Base-by-base conservation (phyloP, 1,284 basidiomycete genomes). In the Sanghuangporus sanghuang region DNA sequence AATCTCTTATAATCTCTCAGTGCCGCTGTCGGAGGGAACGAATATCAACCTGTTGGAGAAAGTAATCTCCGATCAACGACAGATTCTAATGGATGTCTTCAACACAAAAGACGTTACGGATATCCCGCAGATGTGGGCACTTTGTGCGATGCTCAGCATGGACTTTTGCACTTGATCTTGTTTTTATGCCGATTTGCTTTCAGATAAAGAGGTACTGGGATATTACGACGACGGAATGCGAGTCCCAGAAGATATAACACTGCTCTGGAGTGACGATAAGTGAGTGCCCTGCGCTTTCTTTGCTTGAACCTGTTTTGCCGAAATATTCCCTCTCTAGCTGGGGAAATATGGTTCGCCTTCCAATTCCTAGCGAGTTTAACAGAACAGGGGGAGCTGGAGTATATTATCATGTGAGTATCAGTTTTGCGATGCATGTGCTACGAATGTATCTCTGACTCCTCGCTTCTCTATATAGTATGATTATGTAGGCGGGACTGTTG, bases 221-320 rank as follows among this genome's bases (percentile, higher is more conserved):
- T 89, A 87, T 71, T 89, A 85, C 69, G 83, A 85, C 55, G 77
- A 83, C 64, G 85, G 85, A 2, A 75, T 87, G 74, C 73, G 75
- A 23, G 79, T 83, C 7, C 80, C 81, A 0, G 84, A 85, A 57
- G 82, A 84, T 68, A 77, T 86, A 21, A 81, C 81, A 9, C 72
- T 86, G 8, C 73, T 87, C 27, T 87, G 85, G 85, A 74, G 82
- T 1, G 85, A 86, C 65, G 85, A 86, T 69, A 85, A 85, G 83
- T 84, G 57, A 52, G 80, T 66, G 14, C 9, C 53, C 1, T 27
- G 5, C 21, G 21, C 38, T 1, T 12, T 14, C 3, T 23, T 32
- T n/a, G 16, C 16, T 18, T 16, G 44, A 11, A n/a, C 6, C 27
- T 61, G 16, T 46, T 4, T 39, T 16, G 39, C 39, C 12, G 32